Base-by-base conservation (phyloP, 441 rosid species). In the Syzygium malaccense region DNA sequence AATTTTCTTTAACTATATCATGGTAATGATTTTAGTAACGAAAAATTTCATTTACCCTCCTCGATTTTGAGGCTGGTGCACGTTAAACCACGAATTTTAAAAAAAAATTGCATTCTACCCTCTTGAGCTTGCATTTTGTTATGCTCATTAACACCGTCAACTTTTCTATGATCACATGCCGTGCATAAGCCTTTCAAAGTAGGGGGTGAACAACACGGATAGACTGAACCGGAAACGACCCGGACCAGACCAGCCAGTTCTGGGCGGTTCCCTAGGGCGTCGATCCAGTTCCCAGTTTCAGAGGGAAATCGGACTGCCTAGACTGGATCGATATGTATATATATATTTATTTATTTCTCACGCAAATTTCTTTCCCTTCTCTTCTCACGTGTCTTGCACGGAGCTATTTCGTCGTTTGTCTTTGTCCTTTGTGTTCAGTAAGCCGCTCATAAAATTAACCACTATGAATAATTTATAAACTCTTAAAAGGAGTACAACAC, bases 261-360 rank as follows among this genome's bases (percentile, higher is more conserved):
- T 60, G 9, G 66, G n/a, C 4, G 4, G 0, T 60, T 2, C 0
- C 0, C 8, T 0, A 28, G 0, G 14, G 2, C 14, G 68, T 60
- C 0, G 0, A 0, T 28, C 33, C 0, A 14, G 0, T 60, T 25
- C 66, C 32, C 0, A 0, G 0, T 60, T 60, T 6, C 17, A 60
- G 6, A 0, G 7, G 66, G 8, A 15, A 60, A 28, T 15, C 2
- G 12, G 62, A 58, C 0, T 26, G 3, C 0, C 0, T 25, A 0
- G 15, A 57, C 0, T 7, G 0, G 0, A 58, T 4, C 0, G 0
- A 26, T 25, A 0, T 4, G 2, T 58, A 10, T 14, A 13, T 0
- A 10, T 58, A 1, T 33, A 33, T 33, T 4, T 26, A 25, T 11
- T 56, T 0, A 58, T 12, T 60, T 28, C 18, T 60, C 18, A 60